Base-by-base conservation (phyloP, 225 moss, liverwort and hornwort genomes). In the Bryum argenteum region DNA sequence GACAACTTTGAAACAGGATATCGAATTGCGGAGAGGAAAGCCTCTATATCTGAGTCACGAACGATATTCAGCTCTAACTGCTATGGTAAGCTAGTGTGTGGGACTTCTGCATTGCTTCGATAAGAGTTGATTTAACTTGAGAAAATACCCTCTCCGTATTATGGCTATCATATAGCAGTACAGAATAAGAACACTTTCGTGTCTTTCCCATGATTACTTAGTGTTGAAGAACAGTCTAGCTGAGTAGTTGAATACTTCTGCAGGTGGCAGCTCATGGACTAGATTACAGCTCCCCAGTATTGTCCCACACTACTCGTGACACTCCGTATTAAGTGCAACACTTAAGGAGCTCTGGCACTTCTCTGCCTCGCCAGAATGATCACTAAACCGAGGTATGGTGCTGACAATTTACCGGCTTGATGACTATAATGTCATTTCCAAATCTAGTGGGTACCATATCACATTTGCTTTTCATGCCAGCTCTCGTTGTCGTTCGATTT, bases 251-350 rank as follows among this genome's bases (percentile, higher is more conserved):
- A 10, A 61, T 58, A 68, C 2, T 19, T 71, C 71, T 69, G 81
- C 88, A 94, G 91, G 91, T 96, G 73, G 96, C 85, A 44, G 93
- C 96, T 80, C 96, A 96, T 80, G 96, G 93, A 82, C 91, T 96
- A 61, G 96, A 96, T 87, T 96, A 93, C 81, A 90, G 96, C 77
- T 96, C 96, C 50, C 89, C 87, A 72, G 94, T 94, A 65, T 78
- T 90, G 69, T 81, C 84, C n/a, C 88, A 85, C 52, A 90, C 88
- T 63, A 83, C 91, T 33, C 88, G 88, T 56, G 90, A 93, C 74
- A 79, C 85, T 64, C 79, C 75, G 28, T 80, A 83, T 76, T 88
- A 77, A 79, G 71, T 77, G 15, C 33, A 43, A 33, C 19, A 71
- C 74, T 43, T 70, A 55, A 60, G 37, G 61, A 54, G 69, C 65